Base-by-base conservation (phyloP, 1,284 basidiomycete genomes). In the Apiotrichum laibachii region DNA sequence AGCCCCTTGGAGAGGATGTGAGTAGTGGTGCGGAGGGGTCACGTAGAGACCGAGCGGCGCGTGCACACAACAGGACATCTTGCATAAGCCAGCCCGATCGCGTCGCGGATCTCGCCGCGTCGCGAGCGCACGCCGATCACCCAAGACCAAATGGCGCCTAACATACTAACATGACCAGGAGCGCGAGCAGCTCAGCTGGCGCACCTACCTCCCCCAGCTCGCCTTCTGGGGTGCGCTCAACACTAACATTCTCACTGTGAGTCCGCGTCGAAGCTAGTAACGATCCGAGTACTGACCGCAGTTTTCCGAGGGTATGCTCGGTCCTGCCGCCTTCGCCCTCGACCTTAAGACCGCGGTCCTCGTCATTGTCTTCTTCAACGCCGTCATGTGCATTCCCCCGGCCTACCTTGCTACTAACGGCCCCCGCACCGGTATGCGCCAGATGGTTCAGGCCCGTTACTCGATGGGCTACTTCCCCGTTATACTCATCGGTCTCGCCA, bases 401-500 rank as follows among this genome's bases (percentile, higher is more conserved):
- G 73, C 72, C 0, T 77, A 70, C 50, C 72, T 75, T 53, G 82
- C 86, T 15, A 90, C 87, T 43, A 92, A 89, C 84, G 91, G 92
- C n/a, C 88, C 90, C 0, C 87, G 86, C 72, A 80, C 88, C 0
- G 92, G 91, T 11, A 83, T 93, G 79, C 83, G 91, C n/a, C 90
- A 92, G 68, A 91, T 93, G 88, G 85, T 90, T 21, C 84, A 86
- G 60, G 86, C 90, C 8, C 81, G 88, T 26, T 89, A 87, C 75
- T 86, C 84, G 40, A 90, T 91, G 71, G 90, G 89, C 57, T 89
- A 85, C 71, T 86, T 82, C 66, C 86, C 86, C 2, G 83, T 85
- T 48, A 82, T 87, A 33, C 40, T 87, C 16, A 85, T 85, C 5
- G 85, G 85, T 42, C 67, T 88, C 21, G 76, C 89, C 67, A 87